Evolutionary conservation across 768 basidiomycete genomes (phyloP).

Genomic region (Collybiopsis confluens): DNA sequence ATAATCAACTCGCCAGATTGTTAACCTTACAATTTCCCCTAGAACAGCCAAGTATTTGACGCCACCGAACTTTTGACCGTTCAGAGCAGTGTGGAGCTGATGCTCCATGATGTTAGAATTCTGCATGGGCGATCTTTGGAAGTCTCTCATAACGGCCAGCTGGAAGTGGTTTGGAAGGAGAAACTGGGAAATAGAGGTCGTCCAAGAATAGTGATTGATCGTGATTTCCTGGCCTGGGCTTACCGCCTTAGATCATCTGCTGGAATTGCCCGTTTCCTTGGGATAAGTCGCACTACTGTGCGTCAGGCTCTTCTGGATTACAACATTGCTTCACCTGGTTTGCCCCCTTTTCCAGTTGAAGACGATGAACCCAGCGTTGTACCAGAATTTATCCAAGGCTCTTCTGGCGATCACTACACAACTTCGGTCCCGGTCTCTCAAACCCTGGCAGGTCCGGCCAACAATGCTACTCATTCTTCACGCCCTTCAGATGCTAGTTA

Average conservation of each 20-base stretch:
- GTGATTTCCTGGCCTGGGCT: slow-evolving; percentile 11
- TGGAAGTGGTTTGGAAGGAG: background rate
- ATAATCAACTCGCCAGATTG: too few relatives aligned
- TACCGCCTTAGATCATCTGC: background rate
- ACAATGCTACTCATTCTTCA: background rate
- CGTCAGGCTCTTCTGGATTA: background rate
- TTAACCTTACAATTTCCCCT: background rate
- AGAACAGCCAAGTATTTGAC: background rate
- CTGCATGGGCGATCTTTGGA: background rate
- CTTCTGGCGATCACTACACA: too few relatives aligned
- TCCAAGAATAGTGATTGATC: slow-evolving; percentile 20
- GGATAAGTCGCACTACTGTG: background rate
- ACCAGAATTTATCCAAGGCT: too few relatives aligned
- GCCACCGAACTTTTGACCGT: background rate
- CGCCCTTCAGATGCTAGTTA: slow-evolving; percentile 10
- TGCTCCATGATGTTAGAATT: background rate
- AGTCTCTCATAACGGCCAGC: background rate
- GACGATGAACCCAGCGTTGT: too few relatives aligned
- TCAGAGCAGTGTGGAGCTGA: background rate
- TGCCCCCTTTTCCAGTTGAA: slow-evolving; percentile 12
- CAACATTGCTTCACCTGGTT: background rate
- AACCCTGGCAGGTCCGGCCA: too few relatives aligned
- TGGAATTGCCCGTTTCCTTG: background rate
- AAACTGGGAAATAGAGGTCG: slow-evolving; percentile 16
- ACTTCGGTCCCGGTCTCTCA: too few relatives aligned